Evolutionary conservation across 2,329 filamentous ascomycete genomes (phyloP), one percentile per base, ranked within the genome.

Genomic region (Talaromyces sp.): DNA sequence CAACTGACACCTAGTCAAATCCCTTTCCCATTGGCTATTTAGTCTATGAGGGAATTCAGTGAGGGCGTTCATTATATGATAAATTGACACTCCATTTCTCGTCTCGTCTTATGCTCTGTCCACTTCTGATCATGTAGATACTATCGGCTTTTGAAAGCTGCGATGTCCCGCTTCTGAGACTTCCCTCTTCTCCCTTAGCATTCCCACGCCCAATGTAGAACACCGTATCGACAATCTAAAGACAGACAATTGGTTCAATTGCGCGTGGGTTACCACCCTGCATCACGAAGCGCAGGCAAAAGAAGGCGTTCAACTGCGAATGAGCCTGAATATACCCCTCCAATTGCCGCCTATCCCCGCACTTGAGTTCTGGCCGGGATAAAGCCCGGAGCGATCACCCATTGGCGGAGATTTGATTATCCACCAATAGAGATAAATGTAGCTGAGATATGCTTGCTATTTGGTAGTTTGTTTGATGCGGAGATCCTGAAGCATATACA

Each of bases 351-450:
- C 35, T 25, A 35, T 40, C 54, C 54, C 33, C 54, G 35, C 48
- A 52, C 48, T 52, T 50, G n/a, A 5, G 9, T 39, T 56, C 44
- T 25, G 21, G 4, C 46, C 46, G 52, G 52, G 8, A 37, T 42
- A 25, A 23, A n/a, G 8, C 9, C 31, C 56, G 62, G 62, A 31
- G 40, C 18, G 6, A 54, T 59, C 12, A 28, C 50, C 62, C 56
- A 65, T 65, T 65, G 64, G 64, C 58, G 62, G 64, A 62, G 16
- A 42, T 12, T 18, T 14, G 1, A 39, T 58, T 37, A 33, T 62
- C 62, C 62, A 48, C 52, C 62, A 61, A 58, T 58, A 8, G 33
- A 7, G 28, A 8, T 7, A 18, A 21, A 21, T 14, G 4, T 1
- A 6, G 8, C 8, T 5, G 48, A 54, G 28, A 54, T 35, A 5